phyloP scores from a whole-genome alignment of 1,139 yeast genomes.

The Tardiomyces blankii region DNA sequence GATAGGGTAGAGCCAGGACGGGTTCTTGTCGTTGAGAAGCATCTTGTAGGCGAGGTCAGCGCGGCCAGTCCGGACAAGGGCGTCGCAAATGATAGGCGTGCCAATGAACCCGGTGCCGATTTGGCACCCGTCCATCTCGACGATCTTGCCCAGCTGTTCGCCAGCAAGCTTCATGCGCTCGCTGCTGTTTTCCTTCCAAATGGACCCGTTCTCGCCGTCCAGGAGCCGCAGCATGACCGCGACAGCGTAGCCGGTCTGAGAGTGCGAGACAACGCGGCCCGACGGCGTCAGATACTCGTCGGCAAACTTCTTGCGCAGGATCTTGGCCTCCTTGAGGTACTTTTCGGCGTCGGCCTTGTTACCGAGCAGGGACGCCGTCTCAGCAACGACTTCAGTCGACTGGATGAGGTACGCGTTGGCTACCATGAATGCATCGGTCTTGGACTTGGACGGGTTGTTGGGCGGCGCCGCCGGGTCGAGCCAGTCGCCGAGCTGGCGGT shows the following conservation, averaged over 20 bases:
- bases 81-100: conserved; percentile 17
- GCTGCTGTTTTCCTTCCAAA: conserved; percentile 1
- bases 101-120: conserved; percentile 20
- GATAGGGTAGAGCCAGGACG: conserved; percentile 20
- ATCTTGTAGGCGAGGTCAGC: conserved; percentile 14
- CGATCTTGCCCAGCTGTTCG: conserved; percentile 10
- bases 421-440: conserved; percentile 16
- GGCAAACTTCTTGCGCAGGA: conserved; percentile 8
- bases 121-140: conserved; percentile 8
- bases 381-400: conserved; percentile 8
- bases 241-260: conserved; percentile 17
- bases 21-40: conserved; percentile 14
- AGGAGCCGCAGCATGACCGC: conserved; percentile 12
- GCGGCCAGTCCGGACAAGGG: conserved; percentile 13
- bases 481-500: conserved; percentile 18
- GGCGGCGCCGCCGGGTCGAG: conserved; percentile 20
- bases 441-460: conserved; percentile 13
- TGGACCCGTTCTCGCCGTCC: conserved; percentile 5
- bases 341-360: conserved; percentile 3
- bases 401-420: conserved; percentile 15
- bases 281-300: conserved; percentile 12
- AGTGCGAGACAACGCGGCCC: conserved; percentile 14
- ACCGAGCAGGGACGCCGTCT: conserved; percentile 5
- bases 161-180: conserved; percentile 12
- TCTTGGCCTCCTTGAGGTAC: conserved; percentile 2